Percentiles rank a stretch among this genome's conserved stretches.
Evolutionary conservation across 257 asterid species (phyloP).

Genomic region (Oldenlandia corymbosa): DNA sequence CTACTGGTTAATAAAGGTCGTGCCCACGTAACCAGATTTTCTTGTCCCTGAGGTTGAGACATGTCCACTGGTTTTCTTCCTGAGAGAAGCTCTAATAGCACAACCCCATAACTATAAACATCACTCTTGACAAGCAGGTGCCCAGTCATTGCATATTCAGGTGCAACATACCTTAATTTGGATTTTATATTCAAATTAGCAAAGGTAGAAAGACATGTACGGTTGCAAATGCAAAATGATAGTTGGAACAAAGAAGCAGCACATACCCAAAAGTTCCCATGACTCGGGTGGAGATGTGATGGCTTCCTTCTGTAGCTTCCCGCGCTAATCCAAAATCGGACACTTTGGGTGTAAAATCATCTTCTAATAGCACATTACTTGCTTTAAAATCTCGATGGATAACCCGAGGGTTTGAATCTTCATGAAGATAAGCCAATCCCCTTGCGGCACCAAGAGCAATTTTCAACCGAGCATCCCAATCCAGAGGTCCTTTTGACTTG

Average conservation of each 20-base stretch:
- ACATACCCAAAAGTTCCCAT: slow-evolving; percentile 99
- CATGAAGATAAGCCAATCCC: slow-evolving; percentile 96
- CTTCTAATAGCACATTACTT: slow-evolving; percentile 81
- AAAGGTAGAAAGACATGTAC: background rate
- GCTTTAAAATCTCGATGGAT: slow-evolving; percentile 98
- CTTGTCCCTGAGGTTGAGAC: slow-evolving; percentile 92
- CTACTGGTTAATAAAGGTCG: slow-evolving; percentile 73
- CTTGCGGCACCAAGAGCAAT: slow-evolving; percentile 98
- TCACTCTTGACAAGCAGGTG: slow-evolving; percentile 93
- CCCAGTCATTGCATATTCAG: slow-evolving; percentile 97
- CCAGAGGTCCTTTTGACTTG: slow-evolving; percentile 56
- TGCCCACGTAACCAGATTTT: slow-evolving; percentile 97
- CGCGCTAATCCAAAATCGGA: slow-evolving; percentile 97
- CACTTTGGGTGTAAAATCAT: slow-evolving; percentile 91
- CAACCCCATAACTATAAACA: slow-evolving; percentile 93
- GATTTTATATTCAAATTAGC: slow-evolving; percentile 11
- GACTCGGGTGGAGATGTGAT: slow-evolving; percentile 92
- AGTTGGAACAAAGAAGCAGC: background rate
- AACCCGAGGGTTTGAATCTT: slow-evolving; percentile 97
- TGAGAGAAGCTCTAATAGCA: slow-evolving; percentile 75
- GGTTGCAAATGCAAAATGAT: slow-evolving; percentile 1
- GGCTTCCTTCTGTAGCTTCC: slow-evolving; percentile 95
- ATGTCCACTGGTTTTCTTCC: slow-evolving; percentile 92
- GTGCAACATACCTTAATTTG: slow-evolving; percentile 74
- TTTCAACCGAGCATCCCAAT: slow-evolving; percentile 93